These are phyloP conservation scores for Psilocybe azurescens DNA, from an alignment of 768 basidiomycete species.

Conservation along the genomic window DNA sequence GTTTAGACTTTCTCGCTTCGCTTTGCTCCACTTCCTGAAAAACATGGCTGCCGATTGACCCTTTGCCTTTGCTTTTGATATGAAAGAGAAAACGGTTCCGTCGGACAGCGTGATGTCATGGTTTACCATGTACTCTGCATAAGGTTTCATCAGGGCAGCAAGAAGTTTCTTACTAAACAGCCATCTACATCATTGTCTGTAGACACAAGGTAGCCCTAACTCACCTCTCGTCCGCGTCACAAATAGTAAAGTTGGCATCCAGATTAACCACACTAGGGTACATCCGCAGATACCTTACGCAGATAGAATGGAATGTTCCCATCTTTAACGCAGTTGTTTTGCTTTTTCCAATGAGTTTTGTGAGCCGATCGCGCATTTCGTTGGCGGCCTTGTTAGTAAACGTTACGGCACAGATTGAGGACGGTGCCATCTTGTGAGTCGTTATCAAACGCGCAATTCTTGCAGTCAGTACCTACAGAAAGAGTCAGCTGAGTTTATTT, in stretches of 20 bases:
- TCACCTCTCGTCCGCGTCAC: conserved; percentile 82
- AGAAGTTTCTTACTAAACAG: conserved; percentile 70
- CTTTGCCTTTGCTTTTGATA: conserved; percentile 80
- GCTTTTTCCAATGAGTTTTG: conserved; percentile 67
- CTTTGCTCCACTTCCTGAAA: conserved; percentile 27
- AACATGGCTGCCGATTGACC: conserved; percentile 60
- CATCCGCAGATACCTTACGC: conserved; percentile 72
- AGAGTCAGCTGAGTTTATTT: not conserved
- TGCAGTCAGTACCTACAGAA: conserved; percentile 60
- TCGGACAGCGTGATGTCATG: conserved; percentile 61
- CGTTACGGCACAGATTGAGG: conserved; percentile 77
- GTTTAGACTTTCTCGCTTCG: conserved; percentile 7
- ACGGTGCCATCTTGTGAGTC: conserved; percentile 52
- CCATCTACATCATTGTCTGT: conserved; percentile 4
- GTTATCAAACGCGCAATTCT: conserved; percentile 72
- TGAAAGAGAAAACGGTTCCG: conserved; percentile 56
- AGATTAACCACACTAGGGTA: conserved; percentile 64
- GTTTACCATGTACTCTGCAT: conserved; percentile 50
- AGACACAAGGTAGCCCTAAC: not conserved
- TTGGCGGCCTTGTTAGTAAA: conserved; percentile 93
- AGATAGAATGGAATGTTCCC: conserved; percentile 85
- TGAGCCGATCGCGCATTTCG: conserved; percentile 80
- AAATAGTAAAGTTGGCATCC: conserved; percentile 78
- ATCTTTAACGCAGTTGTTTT: conserved; percentile 57
- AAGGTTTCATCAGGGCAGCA: conserved; percentile 58